Evolutionary conservation across 2,329 filamentous ascomycete species (phyloP).

Genomic region (Pyricularia grisea): DNA sequence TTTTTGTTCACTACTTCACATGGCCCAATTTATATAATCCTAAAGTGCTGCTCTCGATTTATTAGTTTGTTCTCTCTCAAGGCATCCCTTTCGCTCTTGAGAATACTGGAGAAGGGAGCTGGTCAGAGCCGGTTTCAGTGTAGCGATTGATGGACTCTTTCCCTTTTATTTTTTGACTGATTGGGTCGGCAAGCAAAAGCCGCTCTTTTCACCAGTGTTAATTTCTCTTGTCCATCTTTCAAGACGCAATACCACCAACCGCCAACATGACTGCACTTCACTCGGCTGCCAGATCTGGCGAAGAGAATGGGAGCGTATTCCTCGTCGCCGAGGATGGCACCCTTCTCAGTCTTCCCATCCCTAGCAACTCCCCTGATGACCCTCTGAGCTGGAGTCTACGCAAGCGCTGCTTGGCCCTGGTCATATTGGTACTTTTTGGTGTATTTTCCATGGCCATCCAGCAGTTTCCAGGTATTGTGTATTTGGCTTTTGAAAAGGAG

Average conservation of each 20-base stretch:
- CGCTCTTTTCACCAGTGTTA: neutral
- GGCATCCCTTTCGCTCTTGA: neutral
- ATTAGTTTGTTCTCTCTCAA: neutral
- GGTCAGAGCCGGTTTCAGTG: neutral
- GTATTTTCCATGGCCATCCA: constrained; percentile 13
- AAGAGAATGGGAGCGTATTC: constrained; percentile 16
- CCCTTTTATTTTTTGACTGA: neutral
- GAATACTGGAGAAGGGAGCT: neutral
- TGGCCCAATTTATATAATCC: neutral
- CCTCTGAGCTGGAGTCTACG: constrained; percentile 18
- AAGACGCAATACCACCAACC: neutral
- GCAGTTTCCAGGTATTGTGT: constrained; percentile 15
- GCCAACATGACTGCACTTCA: neutral
- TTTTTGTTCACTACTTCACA: neutral
- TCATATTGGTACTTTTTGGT: constrained; percentile 11
- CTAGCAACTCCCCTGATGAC: constrained; percentile 18
- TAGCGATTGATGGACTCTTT: neutral
- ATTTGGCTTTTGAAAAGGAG: constrained; percentile 10
- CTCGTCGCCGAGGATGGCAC: constrained; percentile 21
- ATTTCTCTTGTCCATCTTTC: neutral
- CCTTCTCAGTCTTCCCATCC: constrained; percentile 21
- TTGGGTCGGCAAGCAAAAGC: neutral
- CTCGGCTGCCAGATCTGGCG: neutral
- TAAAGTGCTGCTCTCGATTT: too few species aligned
- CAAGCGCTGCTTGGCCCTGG: constrained; percentile 12